Evolutionary conservation across 441 rosid genomes (phyloP).

Genomic region (Macaranga tanarius): DNA sequence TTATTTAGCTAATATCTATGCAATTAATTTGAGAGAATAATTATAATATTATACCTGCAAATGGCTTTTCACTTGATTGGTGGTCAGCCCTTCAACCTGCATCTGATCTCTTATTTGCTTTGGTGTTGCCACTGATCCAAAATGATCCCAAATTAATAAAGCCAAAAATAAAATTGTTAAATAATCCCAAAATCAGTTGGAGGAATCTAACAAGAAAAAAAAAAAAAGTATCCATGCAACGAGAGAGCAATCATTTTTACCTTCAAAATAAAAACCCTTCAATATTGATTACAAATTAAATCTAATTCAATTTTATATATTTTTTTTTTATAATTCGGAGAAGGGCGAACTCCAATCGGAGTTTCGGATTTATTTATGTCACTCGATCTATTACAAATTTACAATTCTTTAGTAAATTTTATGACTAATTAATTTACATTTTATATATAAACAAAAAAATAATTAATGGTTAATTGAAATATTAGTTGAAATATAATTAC

Average conservation of each 20-base stretch:
- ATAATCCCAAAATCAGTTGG: neutral
- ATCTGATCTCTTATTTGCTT: constrained; percentile 15
- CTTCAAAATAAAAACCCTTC: neutral
- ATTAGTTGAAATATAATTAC: neutral
- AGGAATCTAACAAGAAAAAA: neutral
- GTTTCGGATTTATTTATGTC: no score
- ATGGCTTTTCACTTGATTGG: constrained; percentile 21
- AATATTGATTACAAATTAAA: no score
- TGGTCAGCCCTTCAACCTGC: constrained; percentile 19
- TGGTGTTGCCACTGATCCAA: constrained; percentile 21
- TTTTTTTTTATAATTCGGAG: no score
- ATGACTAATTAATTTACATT: neutral
- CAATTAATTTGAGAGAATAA: neutral
- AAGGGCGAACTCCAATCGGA: no score
- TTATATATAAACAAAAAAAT: neutral
- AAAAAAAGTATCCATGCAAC: neutral
- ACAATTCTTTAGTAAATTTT: neutral
- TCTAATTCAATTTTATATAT: no score
- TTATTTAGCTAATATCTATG: no score
- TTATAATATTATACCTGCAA: constrained; percentile 5
- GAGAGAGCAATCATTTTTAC: neutral
- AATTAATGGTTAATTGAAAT: neutral
- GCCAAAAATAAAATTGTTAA: neutral
- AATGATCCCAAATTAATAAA: neutral
- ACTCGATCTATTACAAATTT: no score